Evolutionary conservation across 371 early-diverging fungal genomes (phyloP), one percentile per base, ranked within the genome.

Genomic region (Circinella umbellata): DNA sequence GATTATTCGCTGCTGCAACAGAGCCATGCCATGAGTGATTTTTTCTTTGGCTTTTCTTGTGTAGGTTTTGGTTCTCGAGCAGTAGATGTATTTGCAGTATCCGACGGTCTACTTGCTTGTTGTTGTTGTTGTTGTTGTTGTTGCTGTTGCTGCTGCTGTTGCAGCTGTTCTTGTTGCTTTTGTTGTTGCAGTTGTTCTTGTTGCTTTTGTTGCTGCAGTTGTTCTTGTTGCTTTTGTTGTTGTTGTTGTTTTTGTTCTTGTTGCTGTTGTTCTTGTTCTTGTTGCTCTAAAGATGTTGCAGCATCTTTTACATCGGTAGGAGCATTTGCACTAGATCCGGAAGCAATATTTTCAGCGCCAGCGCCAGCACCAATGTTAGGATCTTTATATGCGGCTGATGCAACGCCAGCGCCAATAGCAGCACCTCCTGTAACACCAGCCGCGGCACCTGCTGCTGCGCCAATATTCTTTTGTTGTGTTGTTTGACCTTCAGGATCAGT

Each of bases 401-500:
- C 27, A 27, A 2, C 54, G 61, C 59, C 55, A 27, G 61, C 55
- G 27, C 51, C 66, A 42, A 59, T 65, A 14, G 39, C 64, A 17
- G 65, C 48, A 3, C 49, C 65, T 0, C 35, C 65, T 18, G 48
- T 65, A 34, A 60, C 70, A 60, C 37, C 65, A 14, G 15, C 46
- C 20, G 55, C 71, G 3, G 48, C 63, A 17, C 61, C 67, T 39
- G 68, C 64, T 7, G 66, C 62, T 20, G 61, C 48, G 11, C 34
- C 48, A 42, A 46, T 13, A 8, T 38, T 38, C 14, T 66, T 27
- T n/a, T 49, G 54, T 39, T 59, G 46, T 60, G 63, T 53, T n/a
- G 70, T 70, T 27, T 65, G 61, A 15, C 70, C 70, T 60, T 70
- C 70, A 17, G 70, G 70, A 37, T 59, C 60, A 27, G 70, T 70